Evolutionary conservation across 805 yeast species (phyloP).

Genomic region (Saturnispora ahearnii): DNA sequence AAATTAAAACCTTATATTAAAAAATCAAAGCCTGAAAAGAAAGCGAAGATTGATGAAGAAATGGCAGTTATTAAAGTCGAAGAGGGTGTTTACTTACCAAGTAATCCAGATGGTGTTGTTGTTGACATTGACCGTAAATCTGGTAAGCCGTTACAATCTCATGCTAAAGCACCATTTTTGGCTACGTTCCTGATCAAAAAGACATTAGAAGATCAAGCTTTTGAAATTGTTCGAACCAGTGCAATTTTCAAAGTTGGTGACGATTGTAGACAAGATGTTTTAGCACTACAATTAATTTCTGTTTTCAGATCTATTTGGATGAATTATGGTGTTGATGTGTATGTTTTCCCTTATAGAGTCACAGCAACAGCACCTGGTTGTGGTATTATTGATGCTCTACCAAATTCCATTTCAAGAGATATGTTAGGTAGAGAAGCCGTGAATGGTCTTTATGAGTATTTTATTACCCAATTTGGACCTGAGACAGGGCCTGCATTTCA

Average conservation of each 20-base stretch:
- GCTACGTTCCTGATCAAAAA: conserved; percentile 78
- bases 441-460: conserved; percentile 90
- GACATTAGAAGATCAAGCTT: conserved; percentile 1
- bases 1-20: conserved; percentile 90
- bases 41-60: conserved; percentile 91
- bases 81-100: conserved; percentile 85
- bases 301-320: conserved; percentile 89
- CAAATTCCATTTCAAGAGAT: conserved; percentile 91
- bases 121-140: conserved; percentile 85
- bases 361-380: conserved; percentile 99
- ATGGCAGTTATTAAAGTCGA: conserved; percentile 69
- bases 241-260: conserved; percentile 99
- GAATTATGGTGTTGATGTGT: conserved; percentile 79
- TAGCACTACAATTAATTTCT: conserved; percentile 86
- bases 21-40: conserved; percentile 92
- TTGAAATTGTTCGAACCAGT: conserved; percentile 45
- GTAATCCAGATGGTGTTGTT: conserved; percentile 93
- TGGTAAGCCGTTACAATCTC: conserved; percentile 93
- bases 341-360: conserved; percentile 87
- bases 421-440: conserved; percentile 99
- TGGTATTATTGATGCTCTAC: conserved; percentile 96
- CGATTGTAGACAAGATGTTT: conserved; percentile 95
- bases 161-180: conserved; percentile 97
- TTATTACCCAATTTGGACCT: conserved; percentile 87
- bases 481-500: conserved; percentile 86